Evolutionary conservation across 345 rosid species (phyloP).

Genomic region (Dipteronia dyeriana): DNA sequence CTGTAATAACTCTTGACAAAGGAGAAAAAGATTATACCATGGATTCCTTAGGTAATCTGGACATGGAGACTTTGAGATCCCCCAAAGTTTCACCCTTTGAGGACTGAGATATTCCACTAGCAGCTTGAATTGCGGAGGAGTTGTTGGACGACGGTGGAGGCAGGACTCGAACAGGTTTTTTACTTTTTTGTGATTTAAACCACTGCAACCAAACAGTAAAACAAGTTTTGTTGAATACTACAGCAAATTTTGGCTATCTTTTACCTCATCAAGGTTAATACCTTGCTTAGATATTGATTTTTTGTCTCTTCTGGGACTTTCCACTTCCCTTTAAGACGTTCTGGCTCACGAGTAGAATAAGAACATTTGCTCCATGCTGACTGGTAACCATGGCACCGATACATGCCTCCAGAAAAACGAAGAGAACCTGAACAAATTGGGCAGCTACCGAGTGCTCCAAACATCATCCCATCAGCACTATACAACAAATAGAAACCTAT

Average conservation of each 20-base stretch:
- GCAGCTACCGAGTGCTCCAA: slow-evolving; percentile 81
- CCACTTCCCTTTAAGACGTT: slow-evolving; percentile 77
- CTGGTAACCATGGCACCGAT: slow-evolving; percentile 68
- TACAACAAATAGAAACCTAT: slow-evolving; percentile 22
- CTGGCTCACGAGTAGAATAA: slow-evolving; percentile 70
- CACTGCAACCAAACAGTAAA: slow-evolving; percentile 57
- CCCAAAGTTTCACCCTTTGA: slow-evolving; percentile 65
- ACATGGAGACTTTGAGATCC: slow-evolving; percentile 68
- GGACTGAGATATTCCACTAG: slow-evolving; percentile 43
- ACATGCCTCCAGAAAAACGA: slow-evolving; percentile 73
- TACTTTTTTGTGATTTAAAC: slow-evolving; percentile 75
- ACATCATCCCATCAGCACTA: slow-evolving; percentile 96
- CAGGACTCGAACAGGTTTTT: slow-evolving; percentile 67
- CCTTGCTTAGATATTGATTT: slow-evolving; percentile 72
- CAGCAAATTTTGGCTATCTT: slow-evolving; percentile 19
- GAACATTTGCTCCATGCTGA: slow-evolving; percentile 97
- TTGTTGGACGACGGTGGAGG: slow-evolving; percentile 43
- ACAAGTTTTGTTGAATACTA: not conserved
- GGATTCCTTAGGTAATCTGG: slow-evolving; percentile 63
- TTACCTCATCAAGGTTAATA: slow-evolving; percentile 20
- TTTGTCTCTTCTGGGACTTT: slow-evolving; percentile 70
- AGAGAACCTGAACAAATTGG: slow-evolving; percentile 73
- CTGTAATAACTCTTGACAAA: not conserved
- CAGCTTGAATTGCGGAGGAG: slow-evolving; percentile 45
- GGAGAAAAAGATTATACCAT: slow-evolving; percentile 40